Evolutionary conservation across 768 basidiomycete species (phyloP), one percentile per base, ranked within the genome.

Genomic region (Wakefieldia striispora): DNA sequence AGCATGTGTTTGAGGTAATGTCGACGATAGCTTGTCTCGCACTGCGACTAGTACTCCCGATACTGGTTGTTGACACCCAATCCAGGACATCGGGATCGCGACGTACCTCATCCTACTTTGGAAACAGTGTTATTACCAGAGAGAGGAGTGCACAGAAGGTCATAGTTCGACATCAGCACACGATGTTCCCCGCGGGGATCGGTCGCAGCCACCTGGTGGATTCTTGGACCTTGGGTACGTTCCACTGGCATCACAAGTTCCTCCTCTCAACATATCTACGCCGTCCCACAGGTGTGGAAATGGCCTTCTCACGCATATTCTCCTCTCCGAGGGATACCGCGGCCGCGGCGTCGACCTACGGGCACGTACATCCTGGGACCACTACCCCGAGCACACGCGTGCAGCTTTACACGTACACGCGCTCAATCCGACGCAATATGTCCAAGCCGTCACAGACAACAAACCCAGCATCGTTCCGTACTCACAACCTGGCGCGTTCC

Each of bases 51-150:
- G 8, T 9, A 26, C 26, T 26, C 26, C 6, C 29, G 33, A 13
- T 14, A 12, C 33, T 16, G 33, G 14, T 33, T 33, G 26, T 40
- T 57, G 31, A 51, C 23, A 11, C 29, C 29, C 35, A 14, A 33
- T 40, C 27, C 58, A 95, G 88, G 95, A 98, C 64, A 91, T 97
- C 31, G 91, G 91, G 14, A 95, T 98, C 37, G 93, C 93, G 3
- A 91, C 92, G 2, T 97, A 89, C 65, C 74, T 98, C 23, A 91
- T 97, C 70, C 76, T 95, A 1, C 71, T 97, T 4, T 97, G 95
- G 95, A 91, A 87, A 59, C 74, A 80, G 31, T 83, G 82, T 13
- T 95, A 82, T 60, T 3, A 12, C 14, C 19, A 24, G 24, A 4
- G 41, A 40, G 16, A 34, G 16, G 29, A 35, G 10, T 38, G 6